Evolutionary conservation across 305 asterid genomes (phyloP).

Genomic region (Fraxinus albicans): DNA sequence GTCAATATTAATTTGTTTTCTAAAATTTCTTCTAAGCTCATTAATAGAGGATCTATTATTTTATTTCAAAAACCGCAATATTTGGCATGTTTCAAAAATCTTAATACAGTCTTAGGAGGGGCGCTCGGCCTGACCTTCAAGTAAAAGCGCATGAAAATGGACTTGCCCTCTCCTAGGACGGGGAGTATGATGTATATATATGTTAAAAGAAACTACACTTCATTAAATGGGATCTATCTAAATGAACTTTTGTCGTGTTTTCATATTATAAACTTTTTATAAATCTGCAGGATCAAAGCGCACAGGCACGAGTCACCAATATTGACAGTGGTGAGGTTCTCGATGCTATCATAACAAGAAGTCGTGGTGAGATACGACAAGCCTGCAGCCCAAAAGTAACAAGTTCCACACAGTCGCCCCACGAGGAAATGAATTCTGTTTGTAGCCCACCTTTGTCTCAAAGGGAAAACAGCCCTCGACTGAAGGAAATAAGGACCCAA

Average conservation of each 20-base stretch:
- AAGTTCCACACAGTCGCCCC: constrained; percentile 50
- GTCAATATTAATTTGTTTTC: neutral
- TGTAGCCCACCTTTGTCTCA: constrained; percentile 37
- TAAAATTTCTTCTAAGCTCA: neutral
- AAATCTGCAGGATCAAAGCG: constrained; percentile 45
- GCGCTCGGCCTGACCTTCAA: neutral
- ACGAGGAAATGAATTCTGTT: constrained; percentile 37
- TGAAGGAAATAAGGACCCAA: constrained; percentile 40
- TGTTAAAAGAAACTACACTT: neutral
- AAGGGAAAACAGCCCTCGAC: constrained; percentile 40
- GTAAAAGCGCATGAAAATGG: neutral
- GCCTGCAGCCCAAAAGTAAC: constrained; percentile 55
- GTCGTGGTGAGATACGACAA: constrained; percentile 71
- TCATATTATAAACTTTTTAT: neutral
- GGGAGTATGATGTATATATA: neutral
- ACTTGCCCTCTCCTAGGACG: neutral
- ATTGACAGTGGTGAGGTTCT: constrained; percentile 49
- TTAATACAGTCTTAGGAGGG: neutral
- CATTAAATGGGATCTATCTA: neutral
- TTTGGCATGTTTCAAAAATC: neutral
- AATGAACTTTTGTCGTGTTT: neutral
- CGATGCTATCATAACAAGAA: constrained; percentile 61
- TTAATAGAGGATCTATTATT: neutral
- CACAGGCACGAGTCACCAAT: constrained; percentile 28
- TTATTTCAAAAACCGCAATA: too few species aligned